Conservation (phyloP, 768 basidiomycete genomes). For the Nidularia pulvinata region DNA sequence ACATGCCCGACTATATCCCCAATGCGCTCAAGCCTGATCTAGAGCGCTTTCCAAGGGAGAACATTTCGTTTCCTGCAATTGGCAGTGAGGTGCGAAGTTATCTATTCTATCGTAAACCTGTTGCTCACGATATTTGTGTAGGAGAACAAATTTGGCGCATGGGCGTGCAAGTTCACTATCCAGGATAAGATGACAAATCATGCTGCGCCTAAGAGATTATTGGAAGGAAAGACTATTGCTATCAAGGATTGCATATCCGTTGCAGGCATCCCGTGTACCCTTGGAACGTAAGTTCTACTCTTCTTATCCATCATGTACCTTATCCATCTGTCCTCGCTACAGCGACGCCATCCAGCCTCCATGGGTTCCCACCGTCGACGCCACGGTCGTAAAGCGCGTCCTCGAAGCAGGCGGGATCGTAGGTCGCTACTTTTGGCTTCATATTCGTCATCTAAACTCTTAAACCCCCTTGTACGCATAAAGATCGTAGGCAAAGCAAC, state of each 20-base stretch:
- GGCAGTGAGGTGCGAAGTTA: conserved; percentile 3
- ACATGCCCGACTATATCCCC: conserved; percentile 16
- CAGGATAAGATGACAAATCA: conserved; percentile 13
- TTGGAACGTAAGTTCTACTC: conserved; percentile 29
- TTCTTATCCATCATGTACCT: background rate
- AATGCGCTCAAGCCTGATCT: conserved; percentile 10
- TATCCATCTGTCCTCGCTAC: conserved; percentile 12
- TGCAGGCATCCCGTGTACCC: conserved; percentile 36
- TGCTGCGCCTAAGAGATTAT: conserved; percentile 13
- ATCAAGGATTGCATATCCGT: conserved; percentile 40
- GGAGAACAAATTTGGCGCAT: conserved; percentile 26
- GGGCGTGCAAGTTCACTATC: conserved; percentile 32
- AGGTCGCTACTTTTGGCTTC: background rate
- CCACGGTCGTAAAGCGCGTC: conserved; percentile 40
- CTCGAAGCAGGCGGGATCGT: conserved; percentile 36
- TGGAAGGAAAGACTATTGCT: conserved; percentile 35
- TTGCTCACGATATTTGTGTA: conserved; percentile 1
- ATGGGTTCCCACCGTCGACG: conserved; percentile 26
- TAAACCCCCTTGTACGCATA: background rate
- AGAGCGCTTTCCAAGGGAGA: conserved; percentile 14
- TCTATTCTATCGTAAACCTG: too few relatives aligned
- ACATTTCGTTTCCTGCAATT: conserved; percentile 11
- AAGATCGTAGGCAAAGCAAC: conserved; percentile 15
- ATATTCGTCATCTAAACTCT: background rate
- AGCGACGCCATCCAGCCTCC: conserved; percentile 18